Percentiles rank a stretch among this genome's conserved stretches.
Evolutionary conservation across 129 eudicot genomes (phyloP).

Genomic region (Chrysanthemum seticuspe): DNA sequence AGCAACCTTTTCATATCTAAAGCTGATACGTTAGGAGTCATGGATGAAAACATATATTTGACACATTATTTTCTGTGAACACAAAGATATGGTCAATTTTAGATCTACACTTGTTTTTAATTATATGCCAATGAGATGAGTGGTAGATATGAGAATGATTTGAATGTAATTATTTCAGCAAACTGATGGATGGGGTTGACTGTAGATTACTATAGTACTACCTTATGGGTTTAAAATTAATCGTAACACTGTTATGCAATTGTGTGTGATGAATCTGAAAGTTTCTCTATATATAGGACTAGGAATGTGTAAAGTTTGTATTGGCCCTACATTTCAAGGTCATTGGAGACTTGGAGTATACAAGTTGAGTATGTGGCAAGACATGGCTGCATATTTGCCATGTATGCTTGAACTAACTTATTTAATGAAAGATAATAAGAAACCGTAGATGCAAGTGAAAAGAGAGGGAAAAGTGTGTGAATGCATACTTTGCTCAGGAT

Average conservation of each 20-base stretch:
- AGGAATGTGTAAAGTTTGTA: not conserved
- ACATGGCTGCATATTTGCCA: not conserved
- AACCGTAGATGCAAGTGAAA: conserved; percentile 64
- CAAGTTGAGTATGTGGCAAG: not conserved
- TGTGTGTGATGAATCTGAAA: conserved; percentile 10
- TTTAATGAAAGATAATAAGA: not conserved
- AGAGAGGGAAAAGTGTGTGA: conserved; percentile 77
- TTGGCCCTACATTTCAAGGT: not conserved
- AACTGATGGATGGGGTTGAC: not conserved
- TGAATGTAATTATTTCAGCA: not conserved
- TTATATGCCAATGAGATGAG: too few relatives aligned
- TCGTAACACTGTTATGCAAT: not conserved
- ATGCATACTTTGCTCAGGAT: conserved; percentile 69
- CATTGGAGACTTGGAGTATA: not conserved
- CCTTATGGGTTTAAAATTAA: not conserved
- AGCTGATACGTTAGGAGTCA: not conserved
- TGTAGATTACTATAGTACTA: not conserved
- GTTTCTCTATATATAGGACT: not conserved
- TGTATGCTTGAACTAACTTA: not conserved
- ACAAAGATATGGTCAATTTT: not conserved
- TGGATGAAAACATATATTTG: not conserved
- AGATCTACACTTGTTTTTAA: too few relatives aligned
- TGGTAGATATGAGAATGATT: not conserved
- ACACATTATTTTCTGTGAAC: not conserved
- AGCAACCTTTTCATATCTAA: not conserved